Evolutionary conservation across 1,139 yeast genomes (phyloP).

Genomic region (Yamadazyma jaroonii): DNA sequence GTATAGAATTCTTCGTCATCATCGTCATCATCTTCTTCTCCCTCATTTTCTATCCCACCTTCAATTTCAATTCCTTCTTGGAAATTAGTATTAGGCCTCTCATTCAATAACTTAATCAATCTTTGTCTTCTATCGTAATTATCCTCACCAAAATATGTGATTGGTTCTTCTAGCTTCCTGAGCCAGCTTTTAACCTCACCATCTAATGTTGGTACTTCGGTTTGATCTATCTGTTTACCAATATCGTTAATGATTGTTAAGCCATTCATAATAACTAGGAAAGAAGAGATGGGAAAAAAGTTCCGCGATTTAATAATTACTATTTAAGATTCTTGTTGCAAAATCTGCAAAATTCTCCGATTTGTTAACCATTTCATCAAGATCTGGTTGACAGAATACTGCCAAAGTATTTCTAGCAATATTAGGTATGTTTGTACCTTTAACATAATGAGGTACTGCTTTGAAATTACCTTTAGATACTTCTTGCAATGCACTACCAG

Average conservation of each 20-base stretch:
- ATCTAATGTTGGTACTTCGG: conserved; percentile 54
- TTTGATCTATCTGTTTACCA: background rate
- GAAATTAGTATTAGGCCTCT: conserved; percentile 11
- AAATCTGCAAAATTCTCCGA: conserved; percentile 49
- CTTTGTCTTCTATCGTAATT: conserved; percentile 60
- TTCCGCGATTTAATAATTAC: conserved; percentile 24
- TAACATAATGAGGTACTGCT: conserved; percentile 63
- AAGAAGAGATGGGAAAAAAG: background rate
- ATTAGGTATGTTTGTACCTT: conserved; percentile 34
- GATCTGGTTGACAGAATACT: conserved; percentile 62
- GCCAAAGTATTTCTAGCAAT: conserved; percentile 59
- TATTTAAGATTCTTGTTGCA: conserved; percentile 35
- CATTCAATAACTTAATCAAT: conserved; percentile 28
- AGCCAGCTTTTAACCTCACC: conserved; percentile 52
- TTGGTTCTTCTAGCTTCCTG: conserved; percentile 55
- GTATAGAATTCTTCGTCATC: conserved; percentile 79
- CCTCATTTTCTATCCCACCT: conserved; percentile 63
- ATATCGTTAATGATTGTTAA: conserved; percentile 26
- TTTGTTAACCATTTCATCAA: conserved; percentile 46
- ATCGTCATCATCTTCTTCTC: conserved; percentile 47
- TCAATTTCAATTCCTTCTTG: conserved; percentile 3
- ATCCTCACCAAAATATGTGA: conserved; percentile 60
- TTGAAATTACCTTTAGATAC: conserved; percentile 49
- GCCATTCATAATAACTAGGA: conserved; percentile 16
- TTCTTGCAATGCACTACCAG: conserved; percentile 60